These are phyloP conservation scores for Suhomyces atakaporum DNA, from an alignment of 1,139 yeast species.

Conservation along the genomic window DNA sequence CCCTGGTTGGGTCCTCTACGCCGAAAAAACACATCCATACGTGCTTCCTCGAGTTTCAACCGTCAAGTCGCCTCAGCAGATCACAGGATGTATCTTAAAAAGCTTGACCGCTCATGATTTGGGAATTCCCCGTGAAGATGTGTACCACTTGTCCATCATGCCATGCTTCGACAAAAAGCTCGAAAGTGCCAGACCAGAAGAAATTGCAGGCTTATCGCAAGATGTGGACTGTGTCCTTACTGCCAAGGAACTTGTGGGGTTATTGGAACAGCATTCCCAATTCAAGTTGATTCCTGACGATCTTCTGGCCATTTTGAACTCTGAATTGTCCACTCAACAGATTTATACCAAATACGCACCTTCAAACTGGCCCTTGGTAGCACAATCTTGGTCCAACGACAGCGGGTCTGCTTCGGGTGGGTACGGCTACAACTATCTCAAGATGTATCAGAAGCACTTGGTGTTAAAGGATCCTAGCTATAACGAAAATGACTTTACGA, in stretches of 20 bases:
- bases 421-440: conserved; percentile 65
- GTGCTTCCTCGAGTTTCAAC: conserved; percentile 61
- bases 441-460: conserved; percentile 36
- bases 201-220: conserved; percentile 28
- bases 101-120: conserved; percentile 48
- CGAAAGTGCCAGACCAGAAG: conserved; percentile 88
- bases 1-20: conserved; percentile 97
- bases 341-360: conserved; percentile 50
- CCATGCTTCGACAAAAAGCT: conserved; percentile 96
- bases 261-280: conserved; percentile 54
- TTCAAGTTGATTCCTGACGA: conserved; percentile 24
- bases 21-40: conserved; percentile 92
- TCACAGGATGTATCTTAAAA: conserved; percentile 80
- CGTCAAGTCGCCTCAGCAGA: conserved; percentile 90
- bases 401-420: conserved; percentile 91
- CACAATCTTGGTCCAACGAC: conserved; percentile 69
- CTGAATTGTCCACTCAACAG: conserved; percentile 15
- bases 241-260: conserved; percentile 78
- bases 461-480: conserved; percentile 18
- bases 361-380: conserved; percentile 55
- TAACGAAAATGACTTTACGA: conserved; percentile 18
- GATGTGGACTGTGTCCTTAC: conserved; percentile 96
- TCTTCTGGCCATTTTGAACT: conserved; percentile 1
- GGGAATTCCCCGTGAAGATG: conserved; percentile 33
- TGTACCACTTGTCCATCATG: conserved; percentile 87